phyloP scores from a whole-genome alignment of 2,329 filamentous ascomycete genomes.

The Fusarium scirpi region DNA sequence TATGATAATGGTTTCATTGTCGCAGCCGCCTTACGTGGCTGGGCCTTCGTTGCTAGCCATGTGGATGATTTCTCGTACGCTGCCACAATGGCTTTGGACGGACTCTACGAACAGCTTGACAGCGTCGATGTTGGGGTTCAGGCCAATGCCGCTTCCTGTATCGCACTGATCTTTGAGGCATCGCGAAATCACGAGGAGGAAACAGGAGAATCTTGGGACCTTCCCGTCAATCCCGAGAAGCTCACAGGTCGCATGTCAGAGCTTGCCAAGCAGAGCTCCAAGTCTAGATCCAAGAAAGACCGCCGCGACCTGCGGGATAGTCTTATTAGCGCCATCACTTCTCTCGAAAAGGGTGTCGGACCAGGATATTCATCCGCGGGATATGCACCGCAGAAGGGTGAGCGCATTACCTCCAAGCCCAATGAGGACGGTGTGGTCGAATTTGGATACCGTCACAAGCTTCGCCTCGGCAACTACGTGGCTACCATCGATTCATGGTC shows the following conservation, averaged over 20 bases:
- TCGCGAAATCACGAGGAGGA: conserved; percentile 62
- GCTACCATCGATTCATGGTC: conserved; percentile 65
- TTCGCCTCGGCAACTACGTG: conserved; percentile 60
- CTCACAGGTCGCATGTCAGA: conserved; percentile 62
- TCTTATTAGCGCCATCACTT: conserved; percentile 65
- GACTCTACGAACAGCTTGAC: conserved; percentile 87
- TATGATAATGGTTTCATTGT: conserved; percentile 78
- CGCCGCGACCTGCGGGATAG: conserved; percentile 61
- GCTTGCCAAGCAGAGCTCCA: conserved; percentile 61
- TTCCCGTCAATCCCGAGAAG: conserved; percentile 64
- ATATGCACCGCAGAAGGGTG: conserved; percentile 55
- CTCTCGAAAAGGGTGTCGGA: conserved; percentile 65
- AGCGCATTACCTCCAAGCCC: conserved; percentile 56
- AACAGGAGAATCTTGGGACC: conserved; percentile 61
- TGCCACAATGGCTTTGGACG: conserved; percentile 79
- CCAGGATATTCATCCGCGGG: conserved; percentile 66
- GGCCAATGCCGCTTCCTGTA: conserved; percentile 81
- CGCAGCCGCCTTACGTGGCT: conserved; percentile 78
- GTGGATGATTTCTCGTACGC: conserved; percentile 79
- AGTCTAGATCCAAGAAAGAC: conserved; percentile 62
- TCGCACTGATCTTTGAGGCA: conserved; percentile 85
- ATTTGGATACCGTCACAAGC: conserved; percentile 65
- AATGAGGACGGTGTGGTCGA: conserved; percentile 60
- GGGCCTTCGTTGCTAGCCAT: conserved; percentile 83
- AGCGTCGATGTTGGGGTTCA: conserved; percentile 79